Evolutionary conservation across 2,329 filamentous ascomycete species (phyloP).

Genomic region (Arthrinium phaeospermum): DNA sequence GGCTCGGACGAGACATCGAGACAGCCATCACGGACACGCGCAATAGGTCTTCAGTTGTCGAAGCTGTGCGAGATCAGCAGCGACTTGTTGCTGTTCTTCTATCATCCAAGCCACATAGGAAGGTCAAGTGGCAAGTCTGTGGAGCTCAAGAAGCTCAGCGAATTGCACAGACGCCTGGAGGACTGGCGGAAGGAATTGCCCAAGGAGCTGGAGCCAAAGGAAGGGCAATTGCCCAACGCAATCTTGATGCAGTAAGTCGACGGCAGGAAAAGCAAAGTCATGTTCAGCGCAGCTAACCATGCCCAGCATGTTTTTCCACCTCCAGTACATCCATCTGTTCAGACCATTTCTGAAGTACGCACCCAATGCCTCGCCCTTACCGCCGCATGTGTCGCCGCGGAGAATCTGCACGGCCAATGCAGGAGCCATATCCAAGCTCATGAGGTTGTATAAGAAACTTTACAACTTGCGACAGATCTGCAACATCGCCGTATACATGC

Average conservation of each 20-base stretch:
- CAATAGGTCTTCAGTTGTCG: constrained; percentile 80
- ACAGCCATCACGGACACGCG: constrained; percentile 83
- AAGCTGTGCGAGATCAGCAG: constrained; percentile 92
- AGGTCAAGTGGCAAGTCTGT: constrained; percentile 74
- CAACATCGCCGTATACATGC: constrained; percentile 95
- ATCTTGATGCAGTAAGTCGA: constrained; percentile 78
- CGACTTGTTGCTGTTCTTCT: constrained; percentile 88
- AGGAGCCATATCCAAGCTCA: constrained; percentile 87
- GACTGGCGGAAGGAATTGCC: constrained; percentile 87
- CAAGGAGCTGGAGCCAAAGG: constrained; percentile 84
- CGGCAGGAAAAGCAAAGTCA: background rate
- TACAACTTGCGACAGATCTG: constrained; percentile 93
- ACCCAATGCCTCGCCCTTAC: constrained; percentile 80
- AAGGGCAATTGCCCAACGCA: constrained; percentile 87
- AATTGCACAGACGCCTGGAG: constrained; percentile 87
- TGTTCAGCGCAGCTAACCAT: constrained; percentile 31
- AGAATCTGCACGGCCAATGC: constrained; percentile 92
- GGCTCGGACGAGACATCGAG: constrained; percentile 75
- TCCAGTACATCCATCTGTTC: constrained; percentile 95
- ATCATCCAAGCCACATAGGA: constrained; percentile 75
- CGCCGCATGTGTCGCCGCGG: constrained; percentile 85
- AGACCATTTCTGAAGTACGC: constrained; percentile 93
- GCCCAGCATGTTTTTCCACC: constrained; percentile 92
- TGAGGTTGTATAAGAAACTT: constrained; percentile 89
- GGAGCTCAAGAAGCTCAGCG: constrained; percentile 90